These are phyloP conservation scores for Mycena rosella DNA, from an alignment of 768 basidiomycete species.

Conservation along the genomic window DNA sequence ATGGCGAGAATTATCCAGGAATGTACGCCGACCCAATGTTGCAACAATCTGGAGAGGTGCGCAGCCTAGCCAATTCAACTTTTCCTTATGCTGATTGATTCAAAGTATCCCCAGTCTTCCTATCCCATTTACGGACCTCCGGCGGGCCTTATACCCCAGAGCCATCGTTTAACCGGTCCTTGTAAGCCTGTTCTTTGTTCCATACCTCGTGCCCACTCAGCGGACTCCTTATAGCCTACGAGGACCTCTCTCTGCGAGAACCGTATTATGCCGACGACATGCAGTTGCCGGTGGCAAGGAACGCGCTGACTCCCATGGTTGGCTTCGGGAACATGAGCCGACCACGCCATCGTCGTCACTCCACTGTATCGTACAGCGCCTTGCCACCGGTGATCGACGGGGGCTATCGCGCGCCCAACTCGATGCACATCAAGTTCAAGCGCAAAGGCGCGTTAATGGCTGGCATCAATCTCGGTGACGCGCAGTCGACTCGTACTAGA, in stretches of 20 bases:
- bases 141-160: constrained; percentile 51
- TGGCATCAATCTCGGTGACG: constrained; percentile 77
- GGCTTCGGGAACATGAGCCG: constrained; percentile 44
- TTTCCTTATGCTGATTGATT: constrained; percentile 19
- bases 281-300: constrained; percentile 51
- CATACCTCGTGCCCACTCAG: constrained; percentile 7
- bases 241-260: constrained; percentile 59
- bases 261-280: constrained; percentile 65
- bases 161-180: constrained; percentile 55
- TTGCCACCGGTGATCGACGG: constrained; percentile 53
- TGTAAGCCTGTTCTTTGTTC: constrained; percentile 47
- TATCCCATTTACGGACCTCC: constrained; percentile 63
- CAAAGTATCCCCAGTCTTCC: constrained; percentile 57
- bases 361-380: constrained; percentile 61
- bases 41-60: constrained; percentile 53
- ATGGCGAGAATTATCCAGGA: constrained; percentile 43
- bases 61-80: constrained; percentile 27
- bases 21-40: constrained; percentile 59
- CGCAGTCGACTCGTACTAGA: constrained; percentile 68
- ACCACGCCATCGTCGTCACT: constrained; percentile 62
- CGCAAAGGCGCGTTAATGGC: constrained; percentile 75
- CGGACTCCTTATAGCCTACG: constrained; percentile 57
- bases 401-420: constrained; percentile 61
- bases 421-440: constrained; percentile 76
- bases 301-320: constrained; percentile 49